Evolutionary conservation across 1,284 basidiomycete species (phyloP).

Genomic region (Ceratobasidium sp.): DNA sequence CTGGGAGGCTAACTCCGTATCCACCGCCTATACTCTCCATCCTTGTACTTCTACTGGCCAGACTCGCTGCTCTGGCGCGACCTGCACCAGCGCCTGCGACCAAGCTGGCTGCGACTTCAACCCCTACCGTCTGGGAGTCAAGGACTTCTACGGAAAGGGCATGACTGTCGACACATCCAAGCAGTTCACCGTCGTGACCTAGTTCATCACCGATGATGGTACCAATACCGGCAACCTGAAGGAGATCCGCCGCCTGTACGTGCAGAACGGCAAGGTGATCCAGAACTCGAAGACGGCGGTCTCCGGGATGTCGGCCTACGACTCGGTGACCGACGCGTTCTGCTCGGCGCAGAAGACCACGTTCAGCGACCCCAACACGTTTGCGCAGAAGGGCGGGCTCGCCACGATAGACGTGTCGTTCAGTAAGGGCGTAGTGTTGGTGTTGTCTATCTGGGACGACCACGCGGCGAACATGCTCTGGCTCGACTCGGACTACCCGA

Average conservation of each 20-base stretch:
- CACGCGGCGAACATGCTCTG: slow-evolving; percentile 62
- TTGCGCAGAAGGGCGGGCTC: too few relatives aligned
- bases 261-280: slow-evolving; percentile 66
- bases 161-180: slow-evolving; percentile 64
- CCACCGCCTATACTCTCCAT: slow-evolving; percentile 65
- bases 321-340: slow-evolving; percentile 46
- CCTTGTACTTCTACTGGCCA: slow-evolving; percentile 62
- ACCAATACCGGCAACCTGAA: slow-evolving; percentile 62
- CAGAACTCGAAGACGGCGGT: slow-evolving; percentile 63
- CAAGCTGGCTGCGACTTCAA: slow-evolving; percentile 70
- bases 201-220: slow-evolving; percentile 66
- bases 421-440: neutral
- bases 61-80: slow-evolving; percentile 60
- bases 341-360: too few relatives aligned
- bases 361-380: too few relatives aligned
- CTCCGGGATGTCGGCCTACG: slow-evolving; percentile 52
- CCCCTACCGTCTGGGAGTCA: slow-evolving; percentile 67
- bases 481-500: slow-evolving; percentile 4
- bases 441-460: slow-evolving; percentile 69
- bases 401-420: slow-evolving; percentile 60
- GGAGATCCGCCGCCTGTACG: slow-evolving; percentile 69
- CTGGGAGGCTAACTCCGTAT: slow-evolving; percentile 68
- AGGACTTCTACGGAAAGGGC: slow-evolving; percentile 64
- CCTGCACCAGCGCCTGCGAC: slow-evolving; percentile 54
- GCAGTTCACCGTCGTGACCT: slow-evolving; percentile 68